Evolutionary conservation across 176 grass and related monocot species (phyloP), one percentile per base, ranked within the genome.

Genomic region (Secale cereale): DNA sequence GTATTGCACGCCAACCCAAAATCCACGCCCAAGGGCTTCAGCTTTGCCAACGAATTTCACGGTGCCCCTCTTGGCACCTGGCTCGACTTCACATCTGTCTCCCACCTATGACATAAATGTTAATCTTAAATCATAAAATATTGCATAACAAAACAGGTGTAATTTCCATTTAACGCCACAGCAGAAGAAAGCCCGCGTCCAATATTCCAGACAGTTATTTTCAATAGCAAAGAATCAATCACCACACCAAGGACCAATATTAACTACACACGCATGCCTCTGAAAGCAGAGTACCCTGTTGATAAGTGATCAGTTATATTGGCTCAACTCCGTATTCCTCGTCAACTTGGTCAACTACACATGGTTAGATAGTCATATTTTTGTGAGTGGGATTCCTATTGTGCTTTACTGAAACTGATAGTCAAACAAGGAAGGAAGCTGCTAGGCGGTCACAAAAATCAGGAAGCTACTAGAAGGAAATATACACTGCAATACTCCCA

Each of bases 41-140:
- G 91, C 91, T 87, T 48, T 92, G 81, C 89, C 93, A 71, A 94
- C 89, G 80, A 95, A 98, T 82, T 98, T 92, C 69, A 98, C 81
- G 27, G 84, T 67, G 76, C 96, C 96, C 78, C 96, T 94, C 86
- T 95, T 95, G 78, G 86, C 93, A 61, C 96, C 96, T 40, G 93
- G 93, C 84, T 95, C 93, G 8, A 98, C 91, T 85, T 98, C 91
- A 74, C 96, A 98, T 94, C 96, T 94, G 74, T 98, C 93, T 32
- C 88, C 91, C 65, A 94, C 87, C 93, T 98, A 78, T 79, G 23
- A 61, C 83, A 86, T 9, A 41, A 25, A 80, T 85, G 14, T 56
- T 82, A 10, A 79, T 31, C 0, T 75, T 75, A 4, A 8, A 67
- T 84, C 36, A 17, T 67, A 48, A 56, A 59, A 33, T 25, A 69